Base-by-base conservation (phyloP, 2,329 filamentous ascomycete species). In the Colletotrichum destructivum region DNA sequence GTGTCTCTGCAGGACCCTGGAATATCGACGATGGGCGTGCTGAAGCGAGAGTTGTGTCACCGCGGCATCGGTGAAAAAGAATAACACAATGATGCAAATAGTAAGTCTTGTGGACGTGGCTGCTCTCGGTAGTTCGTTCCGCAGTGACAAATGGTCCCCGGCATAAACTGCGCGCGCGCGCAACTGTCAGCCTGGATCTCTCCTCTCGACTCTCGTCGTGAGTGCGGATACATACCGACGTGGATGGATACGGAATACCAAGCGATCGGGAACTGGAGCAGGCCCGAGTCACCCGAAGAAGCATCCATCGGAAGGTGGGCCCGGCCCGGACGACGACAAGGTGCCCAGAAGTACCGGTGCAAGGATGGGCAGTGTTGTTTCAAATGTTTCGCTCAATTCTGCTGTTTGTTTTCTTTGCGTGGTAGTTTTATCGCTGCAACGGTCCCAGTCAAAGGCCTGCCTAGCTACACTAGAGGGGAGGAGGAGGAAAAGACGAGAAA, bases 301-400 rank as follows among this genome's bases (percentile, higher is more conserved):
- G 31, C 31, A 35, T 11, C 8, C 8, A 35, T 35, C 31, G 31
- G 31, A 35, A 9, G 31, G 31, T 35, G 31, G 31, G 8, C 31
- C 31, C 31, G 31, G 31, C 31, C 31, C 31, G 31, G 26, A 40
- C 49, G 38, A 31, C 21, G 26, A 68, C 52, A 52, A 69, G 54
- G 65, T 23, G 65, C 18, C 18, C 52, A 47, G 57, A 60, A 64
- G 60, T 72, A 26, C 54, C 60, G 65, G 35, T 40, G 55, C 69
- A 52, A 23, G 65, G 69, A 63, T 72, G 65, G 40, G 40, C 21
- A 47, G 21, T 72, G 31, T 59, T 71, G 26, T 63, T 54, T 46
- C 55, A 23, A 35, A 63, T 44, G 64, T 69, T 71, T 63, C 46
- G 42, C 13, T 6, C 51, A 49, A 69, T 38, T 31, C 42, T 71